phyloP scores from a whole-genome alignment of 805 yeast species.

The Komagataella phaffii region DNA sequence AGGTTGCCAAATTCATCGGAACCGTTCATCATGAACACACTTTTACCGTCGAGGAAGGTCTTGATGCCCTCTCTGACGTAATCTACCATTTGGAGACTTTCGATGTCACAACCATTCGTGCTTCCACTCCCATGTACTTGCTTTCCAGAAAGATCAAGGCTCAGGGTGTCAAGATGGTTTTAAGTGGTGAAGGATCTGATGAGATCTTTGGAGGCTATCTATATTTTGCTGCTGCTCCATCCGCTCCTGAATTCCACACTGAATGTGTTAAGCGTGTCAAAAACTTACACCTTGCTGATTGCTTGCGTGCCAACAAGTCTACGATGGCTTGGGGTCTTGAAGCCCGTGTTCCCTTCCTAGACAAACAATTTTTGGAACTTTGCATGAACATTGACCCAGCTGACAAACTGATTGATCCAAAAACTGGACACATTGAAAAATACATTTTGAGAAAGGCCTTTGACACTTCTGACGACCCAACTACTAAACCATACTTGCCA shows the following conservation, averaged over 20 bases:
- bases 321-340: constrained; percentile 99
- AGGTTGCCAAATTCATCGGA: constrained; percentile 93
- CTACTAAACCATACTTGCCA: constrained; percentile 78
- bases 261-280: constrained; percentile 95
- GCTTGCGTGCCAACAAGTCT: constrained; percentile 97
- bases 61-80: constrained; percentile 90
- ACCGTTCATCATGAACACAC: constrained; percentile 97
- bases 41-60: constrained; percentile 92
- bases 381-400: constrained; percentile 92
- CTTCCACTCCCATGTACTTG: constrained; percentile 98
- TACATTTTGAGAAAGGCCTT: constrained; percentile 96
- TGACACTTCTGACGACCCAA: constrained; percentile 79
- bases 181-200: constrained; percentile 98
- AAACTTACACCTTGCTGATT: constrained; percentile 94
- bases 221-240: constrained; percentile 94
- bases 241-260: constrained; percentile 82
- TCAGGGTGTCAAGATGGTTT: constrained; percentile 98
- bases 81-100: constrained; percentile 93
- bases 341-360: constrained; percentile 99
- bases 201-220: constrained; percentile 98
- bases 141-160: constrained; percentile 96
- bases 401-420: constrained; percentile 70
- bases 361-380: constrained; percentile 79
- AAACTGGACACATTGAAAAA: constrained; percentile 80
- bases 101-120: constrained; percentile 97